phyloP scores from a whole-genome alignment of 1,284 basidiomycete genomes.

The Ganoderma meredithae region DNA sequence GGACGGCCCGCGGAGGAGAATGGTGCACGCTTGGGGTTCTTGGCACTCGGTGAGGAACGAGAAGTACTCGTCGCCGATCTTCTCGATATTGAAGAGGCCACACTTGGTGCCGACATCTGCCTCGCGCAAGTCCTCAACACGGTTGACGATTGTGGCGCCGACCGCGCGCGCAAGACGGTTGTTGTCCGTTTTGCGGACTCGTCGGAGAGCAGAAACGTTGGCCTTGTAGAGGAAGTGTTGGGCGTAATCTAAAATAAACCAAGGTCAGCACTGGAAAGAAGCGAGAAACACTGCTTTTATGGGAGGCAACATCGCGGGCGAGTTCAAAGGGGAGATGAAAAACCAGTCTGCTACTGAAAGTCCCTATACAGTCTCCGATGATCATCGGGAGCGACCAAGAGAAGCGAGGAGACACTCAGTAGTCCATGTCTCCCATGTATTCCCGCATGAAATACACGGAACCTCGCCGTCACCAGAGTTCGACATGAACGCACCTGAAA shows the following conservation, averaged over 20 bases:
- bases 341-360: not conserved
- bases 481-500: constrained; percentile 72
- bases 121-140: constrained; percentile 94
- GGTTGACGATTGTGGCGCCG: constrained; percentile 97
- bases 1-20: constrained; percentile 96
- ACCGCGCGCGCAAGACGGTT: constrained; percentile 97
- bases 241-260: constrained; percentile 79
- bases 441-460: not conserved
- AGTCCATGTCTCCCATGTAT: not conserved
- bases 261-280: not conserved
- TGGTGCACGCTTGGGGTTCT: constrained; percentile 97
- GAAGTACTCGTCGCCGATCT: constrained; percentile 99
- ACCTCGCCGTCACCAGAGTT: not conserved
- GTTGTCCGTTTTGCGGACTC: constrained; percentile 98
- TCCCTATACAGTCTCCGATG: not conserved
- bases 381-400: not conserved
- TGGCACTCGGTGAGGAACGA: constrained; percentile 94
- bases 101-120: constrained; percentile 92
- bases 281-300: not conserved
- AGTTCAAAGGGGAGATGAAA: not conserved
- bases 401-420: not conserved
- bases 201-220: constrained; percentile 91
- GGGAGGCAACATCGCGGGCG: not conserved
- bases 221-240: constrained; percentile 93
- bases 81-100: constrained; percentile 95